Evolutionary conservation across 2,329 filamentous ascomycete genomes (phyloP).

Genomic region (Aspergillus sp.): DNA sequence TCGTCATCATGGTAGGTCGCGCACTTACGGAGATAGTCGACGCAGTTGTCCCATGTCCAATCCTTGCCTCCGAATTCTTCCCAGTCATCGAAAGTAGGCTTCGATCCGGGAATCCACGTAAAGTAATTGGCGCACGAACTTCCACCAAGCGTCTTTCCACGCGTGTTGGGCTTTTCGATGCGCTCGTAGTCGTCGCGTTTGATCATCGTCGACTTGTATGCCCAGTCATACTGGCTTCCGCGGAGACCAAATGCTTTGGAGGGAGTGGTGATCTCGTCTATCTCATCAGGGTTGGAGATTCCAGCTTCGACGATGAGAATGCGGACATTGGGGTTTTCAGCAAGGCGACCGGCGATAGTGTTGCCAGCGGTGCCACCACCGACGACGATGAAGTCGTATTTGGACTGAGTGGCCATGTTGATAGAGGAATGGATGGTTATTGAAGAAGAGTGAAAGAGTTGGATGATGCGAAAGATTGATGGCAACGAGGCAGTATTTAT

Average conservation of each 20-base stretch:
- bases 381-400: constrained; percentile 25
- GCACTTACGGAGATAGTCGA: constrained; percentile 53
- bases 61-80: constrained; percentile 40
- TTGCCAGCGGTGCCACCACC: constrained; percentile 34
- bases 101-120: constrained; percentile 58
- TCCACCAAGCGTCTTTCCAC: constrained; percentile 57
- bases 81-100: constrained; percentile 53
- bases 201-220: constrained; percentile 59
- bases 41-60: constrained; percentile 54
- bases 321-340: constrained; percentile 44
- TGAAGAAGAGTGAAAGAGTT: no score
- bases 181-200: constrained; percentile 53
- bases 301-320: constrained; percentile 35
- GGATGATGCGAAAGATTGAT: no score
- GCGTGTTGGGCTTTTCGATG: constrained; percentile 60
- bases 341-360: constrained; percentile 47
- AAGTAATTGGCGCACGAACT: constrained; percentile 59
- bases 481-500: no score
- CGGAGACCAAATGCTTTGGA: constrained; percentile 53
- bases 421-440: no score
- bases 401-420: no score
- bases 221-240: constrained; percentile 56
- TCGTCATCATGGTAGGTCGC: constrained; percentile 55
- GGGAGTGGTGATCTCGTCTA: constrained; percentile 54
- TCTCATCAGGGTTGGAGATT: constrained; percentile 42